Base-by-base conservation (phyloP, 257 asterid species). In the Plantago ovata region DNA sequence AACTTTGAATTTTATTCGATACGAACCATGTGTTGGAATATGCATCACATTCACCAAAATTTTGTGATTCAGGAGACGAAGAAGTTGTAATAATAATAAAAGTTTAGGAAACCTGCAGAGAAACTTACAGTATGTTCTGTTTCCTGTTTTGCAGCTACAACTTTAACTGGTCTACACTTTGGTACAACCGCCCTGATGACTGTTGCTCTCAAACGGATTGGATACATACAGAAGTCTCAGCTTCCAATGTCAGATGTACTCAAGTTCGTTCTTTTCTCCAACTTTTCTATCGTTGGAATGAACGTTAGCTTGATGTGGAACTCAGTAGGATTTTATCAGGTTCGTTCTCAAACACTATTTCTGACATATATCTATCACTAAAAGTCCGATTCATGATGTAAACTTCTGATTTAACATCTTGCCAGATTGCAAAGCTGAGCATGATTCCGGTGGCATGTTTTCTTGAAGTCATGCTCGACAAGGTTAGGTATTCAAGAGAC, bases 291-390 rank as follows among this genome's bases (percentile, higher is more conserved):
- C 38, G 89, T 84, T 39, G 89, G 94, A 64, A 81, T 81, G 93
- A 84, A 84, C n/a, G 86, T 84, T 44, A 81, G 89, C 61, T 64
- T 84, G 21, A 84, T 81, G 94, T 84, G 94, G 94, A 84, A 84
- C 67, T 81, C 94, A 3, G 88, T 84, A 41, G 89, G 94, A 68
- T 84, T 84, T 60, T 84, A 84, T 71, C 89, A 84, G 94, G 94
- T 81, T 14, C 54, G 72, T 70, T 28, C 36, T 47, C 38, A 52
- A 24, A 19, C 1, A 49, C 16, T 23, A 49, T 38, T 20, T 19
- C n/a, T 21, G 12, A 14, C 20, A 56, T 9, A 16, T 12, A 40
- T 44, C 7, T 65, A n/a, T 52, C 38, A 23, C 45, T 33, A 9
- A 19, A 55, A 13, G n/a, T 12, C 14, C 43, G 18, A 40, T 36